Evolutionary conservation across 768 basidiomycete genomes (phyloP).

Genomic region (Dioszegia crocea): DNA sequence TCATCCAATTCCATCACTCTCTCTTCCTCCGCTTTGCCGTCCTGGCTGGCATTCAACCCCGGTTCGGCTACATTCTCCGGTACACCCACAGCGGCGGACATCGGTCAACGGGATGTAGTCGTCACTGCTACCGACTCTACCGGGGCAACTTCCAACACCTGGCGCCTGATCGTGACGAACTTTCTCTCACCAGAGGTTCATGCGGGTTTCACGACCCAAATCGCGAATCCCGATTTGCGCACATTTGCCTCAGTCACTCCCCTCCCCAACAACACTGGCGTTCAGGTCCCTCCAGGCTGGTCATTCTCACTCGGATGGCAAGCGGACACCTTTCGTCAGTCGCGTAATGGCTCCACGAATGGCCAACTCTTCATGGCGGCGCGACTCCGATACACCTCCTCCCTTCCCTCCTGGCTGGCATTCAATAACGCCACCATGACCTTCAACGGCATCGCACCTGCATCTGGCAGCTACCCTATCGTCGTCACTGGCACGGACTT

Average conservation of each 20-base stretch:
- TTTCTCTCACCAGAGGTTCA: slow-evolving; percentile 63
- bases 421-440: slow-evolving; percentile 72
- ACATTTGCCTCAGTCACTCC: slow-evolving; percentile 38
- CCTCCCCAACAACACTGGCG: slow-evolving; percentile 45
- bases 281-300: slow-evolving; percentile 80
- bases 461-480: slow-evolving; percentile 52
- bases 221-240: slow-evolving; percentile 64
- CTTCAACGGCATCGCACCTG: slow-evolving; percentile 73
- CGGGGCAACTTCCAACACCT: slow-evolving; percentile 48
- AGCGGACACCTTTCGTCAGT: slow-evolving; percentile 60
- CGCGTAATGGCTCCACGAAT: slow-evolving; percentile 51
- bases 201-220: slow-evolving; percentile 59
- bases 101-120: slow-evolving; percentile 61
- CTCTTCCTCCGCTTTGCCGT: slow-evolving; percentile 60
- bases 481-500: slow-evolving; percentile 69
- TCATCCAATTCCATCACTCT: slow-evolving; percentile 63
- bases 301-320: slow-evolving; percentile 86
- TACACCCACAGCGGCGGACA: slow-evolving; percentile 61
- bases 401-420: slow-evolving; percentile 68
- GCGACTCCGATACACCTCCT: slow-evolving; percentile 62
- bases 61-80: slow-evolving; percentile 63
- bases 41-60: slow-evolving; percentile 73
- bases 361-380: slow-evolving; percentile 59
- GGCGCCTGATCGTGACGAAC: slow-evolving; percentile 45
- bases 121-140: slow-evolving; percentile 58